A percentile compares a stretch with the other conserved stretches of the same genome.
Evolutionary conservation across 2,329 filamentous ascomycete genomes (phyloP).

Genomic region (Alternaria sp.): DNA sequence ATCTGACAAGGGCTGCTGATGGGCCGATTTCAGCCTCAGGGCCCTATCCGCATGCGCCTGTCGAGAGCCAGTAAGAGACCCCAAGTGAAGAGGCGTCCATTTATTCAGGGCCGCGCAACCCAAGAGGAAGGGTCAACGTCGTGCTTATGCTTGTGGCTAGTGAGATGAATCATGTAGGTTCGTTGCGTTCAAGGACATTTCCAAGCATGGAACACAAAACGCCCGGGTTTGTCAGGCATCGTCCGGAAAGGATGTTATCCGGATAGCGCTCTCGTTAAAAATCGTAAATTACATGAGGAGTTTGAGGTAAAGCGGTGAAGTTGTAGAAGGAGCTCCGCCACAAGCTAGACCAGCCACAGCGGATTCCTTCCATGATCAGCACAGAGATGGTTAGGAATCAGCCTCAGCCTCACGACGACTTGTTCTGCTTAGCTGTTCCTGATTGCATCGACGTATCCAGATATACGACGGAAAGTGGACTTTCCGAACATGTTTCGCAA

Average conservation of each 20-base stretch:
- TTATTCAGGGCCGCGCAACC: not conserved
- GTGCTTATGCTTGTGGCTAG: constrained; percentile 10
- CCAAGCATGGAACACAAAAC: not conserved
- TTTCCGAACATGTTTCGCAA: constrained; percentile 29
- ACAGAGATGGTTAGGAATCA: constrained; percentile 20
- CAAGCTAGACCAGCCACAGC: constrained; percentile 26
- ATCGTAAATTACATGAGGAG: not conserved
- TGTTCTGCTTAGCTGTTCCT: constrained; percentile 24
- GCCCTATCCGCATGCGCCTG: not conserved
- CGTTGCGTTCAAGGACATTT: constrained; percentile 4
- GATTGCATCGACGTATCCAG: constrained; percentile 15
- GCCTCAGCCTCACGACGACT: constrained; percentile 19
- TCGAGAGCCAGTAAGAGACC: not conserved
- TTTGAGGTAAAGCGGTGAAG: constrained; percentile 25
- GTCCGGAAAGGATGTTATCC: not conserved
- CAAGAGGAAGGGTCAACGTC: not conserved
- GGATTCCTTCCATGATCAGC: constrained; percentile 8
- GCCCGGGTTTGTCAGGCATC: not conserved
- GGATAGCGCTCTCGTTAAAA: not conserved
- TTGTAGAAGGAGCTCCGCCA: constrained; percentile 22
- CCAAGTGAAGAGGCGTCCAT: not conserved
- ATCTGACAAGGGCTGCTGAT: constrained; percentile 23
- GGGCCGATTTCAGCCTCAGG: constrained; percentile 21
- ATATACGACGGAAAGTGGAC: constrained; percentile 28
- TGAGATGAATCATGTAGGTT: not conserved